Conservation (phyloP, 2,329 filamentous ascomycete genomes). For the Thelonectria rubi region DNA sequence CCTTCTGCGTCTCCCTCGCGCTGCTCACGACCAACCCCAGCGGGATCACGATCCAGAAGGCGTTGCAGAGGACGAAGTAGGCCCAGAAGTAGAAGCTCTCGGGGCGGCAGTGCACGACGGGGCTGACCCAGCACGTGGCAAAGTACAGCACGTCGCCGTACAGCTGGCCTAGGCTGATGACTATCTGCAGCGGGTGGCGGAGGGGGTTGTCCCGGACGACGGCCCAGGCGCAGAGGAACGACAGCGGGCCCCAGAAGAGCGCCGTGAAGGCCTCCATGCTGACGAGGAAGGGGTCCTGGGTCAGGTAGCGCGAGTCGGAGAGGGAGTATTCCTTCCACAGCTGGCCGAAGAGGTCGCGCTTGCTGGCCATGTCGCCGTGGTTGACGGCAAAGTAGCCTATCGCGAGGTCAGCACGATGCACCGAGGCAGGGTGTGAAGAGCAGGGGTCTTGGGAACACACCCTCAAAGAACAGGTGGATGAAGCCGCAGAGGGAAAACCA, state of each 20-base stretch:
- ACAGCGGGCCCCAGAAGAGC: slow-evolving; percentile 62
- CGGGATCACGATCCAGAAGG: slow-evolving; percentile 64
- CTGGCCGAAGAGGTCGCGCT: slow-evolving; percentile 58
- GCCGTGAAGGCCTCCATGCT: slow-evolving; percentile 65
- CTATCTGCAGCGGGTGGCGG: slow-evolving; percentile 58
- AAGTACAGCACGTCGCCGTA: slow-evolving; percentile 65
- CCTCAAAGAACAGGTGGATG: slow-evolving; percentile 56
- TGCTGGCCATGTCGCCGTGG: slow-evolving; percentile 51
- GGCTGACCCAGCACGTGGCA: slow-evolving; percentile 56
- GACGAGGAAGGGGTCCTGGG: slow-evolving; percentile 62
- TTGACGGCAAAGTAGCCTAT: slow-evolving; percentile 60
- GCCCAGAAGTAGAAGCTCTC: slow-evolving; percentile 62
- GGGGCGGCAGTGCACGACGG: slow-evolving; percentile 57
- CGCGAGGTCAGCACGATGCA: slow-evolving; percentile 1
- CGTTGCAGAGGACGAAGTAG: slow-evolving; percentile 62
- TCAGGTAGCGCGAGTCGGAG: slow-evolving; percentile 65
- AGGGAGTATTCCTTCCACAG: slow-evolving; percentile 68
- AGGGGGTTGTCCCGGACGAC: slow-evolving; percentile 56
- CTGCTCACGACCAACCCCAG: slow-evolving; percentile 45
- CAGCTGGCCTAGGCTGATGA: slow-evolving; percentile 57
- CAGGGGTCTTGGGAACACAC: slow-evolving; percentile 34
- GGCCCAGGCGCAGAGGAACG: slow-evolving; percentile 55
- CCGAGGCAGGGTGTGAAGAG: background rate
- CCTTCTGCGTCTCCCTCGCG: slow-evolving; percentile 36
- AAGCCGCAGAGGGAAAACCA: slow-evolving; percentile 80